phyloP scores from a whole-genome alignment of 345 rosid genomes.

The Physaria fendleri region DNA sequence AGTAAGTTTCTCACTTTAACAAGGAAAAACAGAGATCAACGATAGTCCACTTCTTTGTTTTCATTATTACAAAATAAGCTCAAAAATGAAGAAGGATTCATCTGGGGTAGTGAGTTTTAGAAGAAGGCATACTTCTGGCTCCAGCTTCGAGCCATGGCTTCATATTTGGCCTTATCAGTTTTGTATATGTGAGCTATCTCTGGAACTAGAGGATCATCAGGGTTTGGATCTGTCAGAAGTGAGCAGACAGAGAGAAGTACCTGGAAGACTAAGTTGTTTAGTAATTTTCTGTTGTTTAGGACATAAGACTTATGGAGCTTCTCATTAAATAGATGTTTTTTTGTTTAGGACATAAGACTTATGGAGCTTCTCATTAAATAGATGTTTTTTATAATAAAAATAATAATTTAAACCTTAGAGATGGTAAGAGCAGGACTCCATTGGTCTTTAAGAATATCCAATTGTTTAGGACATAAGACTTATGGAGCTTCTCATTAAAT shows the following conservation, averaged over 20 bases:
- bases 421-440: constrained; percentile 76
- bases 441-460: constrained; percentile 64
- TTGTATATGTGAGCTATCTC: constrained; percentile 57
- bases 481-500: no score
- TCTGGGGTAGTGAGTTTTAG: constrained; percentile 11
- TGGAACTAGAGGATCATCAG: constrained; percentile 62
- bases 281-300: neutral
- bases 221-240: constrained; percentile 61
- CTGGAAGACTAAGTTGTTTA: constrained; percentile 23
- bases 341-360: no score
- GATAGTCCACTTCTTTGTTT: constrained; percentile 1
- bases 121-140: constrained; percentile 64
- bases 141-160: constrained; percentile 57
- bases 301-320: neutral
- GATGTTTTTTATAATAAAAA: no score
- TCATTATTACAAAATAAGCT: constrained; percentile 18
- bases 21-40: neutral
- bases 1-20: neutral
- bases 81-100: neutral
- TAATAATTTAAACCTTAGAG: constrained; percentile 41
- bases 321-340: no score
- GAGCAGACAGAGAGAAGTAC: constrained; percentile 64
- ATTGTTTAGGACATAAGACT: no score
- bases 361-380: no score
- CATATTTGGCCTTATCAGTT: constrained; percentile 50